Evolutionary conservation across 148 eudicot species (phyloP).

Genomic region (Polygonum aviculare): DNA sequence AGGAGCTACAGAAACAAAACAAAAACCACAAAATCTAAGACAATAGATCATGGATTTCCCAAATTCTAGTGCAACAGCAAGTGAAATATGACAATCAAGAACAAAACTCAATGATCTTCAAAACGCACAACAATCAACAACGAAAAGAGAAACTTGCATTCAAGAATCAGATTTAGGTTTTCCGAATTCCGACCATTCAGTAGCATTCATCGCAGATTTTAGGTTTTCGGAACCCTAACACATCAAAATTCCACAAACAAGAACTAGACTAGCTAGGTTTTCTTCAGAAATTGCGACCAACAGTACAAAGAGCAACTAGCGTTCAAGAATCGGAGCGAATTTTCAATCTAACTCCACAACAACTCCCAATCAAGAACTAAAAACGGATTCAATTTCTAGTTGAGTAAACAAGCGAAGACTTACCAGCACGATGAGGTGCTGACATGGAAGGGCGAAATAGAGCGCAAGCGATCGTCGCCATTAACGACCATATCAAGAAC

Average conservation of each 20-base stretch:
- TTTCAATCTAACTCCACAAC: background rate
- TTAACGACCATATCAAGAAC: background rate
- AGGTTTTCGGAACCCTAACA: slow-evolving; percentile 27
- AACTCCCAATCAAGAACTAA: background rate
- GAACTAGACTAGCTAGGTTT: background rate
- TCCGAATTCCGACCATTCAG: slow-evolving; percentile 20
- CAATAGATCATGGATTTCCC: background rate
- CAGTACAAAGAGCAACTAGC: background rate
- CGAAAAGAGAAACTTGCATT: background rate
- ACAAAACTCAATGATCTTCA: background rate
- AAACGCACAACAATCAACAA: background rate
- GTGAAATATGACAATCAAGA: background rate
- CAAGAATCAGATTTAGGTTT: background rate
- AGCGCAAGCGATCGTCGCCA: background rate
- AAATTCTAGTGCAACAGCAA: background rate
- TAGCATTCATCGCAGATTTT: slow-evolving; percentile 51
- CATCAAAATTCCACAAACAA: background rate
- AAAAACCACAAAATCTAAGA: background rate
- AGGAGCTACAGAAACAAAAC: slow-evolving; percentile 46
- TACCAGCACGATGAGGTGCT: background rate
- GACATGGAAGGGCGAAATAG: background rate
- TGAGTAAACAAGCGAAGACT: background rate
- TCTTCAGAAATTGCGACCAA: background rate
- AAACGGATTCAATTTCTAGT: background rate
- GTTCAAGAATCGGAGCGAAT: background rate